Percentiles rank a stretch among this genome's conserved stretches.
These are phyloP conservation scores for Hymenoscyphus fraxineus DNA, from an alignment of 2,329 filamentous ascomycete genomes.

Conservation along the genomic window DNA sequence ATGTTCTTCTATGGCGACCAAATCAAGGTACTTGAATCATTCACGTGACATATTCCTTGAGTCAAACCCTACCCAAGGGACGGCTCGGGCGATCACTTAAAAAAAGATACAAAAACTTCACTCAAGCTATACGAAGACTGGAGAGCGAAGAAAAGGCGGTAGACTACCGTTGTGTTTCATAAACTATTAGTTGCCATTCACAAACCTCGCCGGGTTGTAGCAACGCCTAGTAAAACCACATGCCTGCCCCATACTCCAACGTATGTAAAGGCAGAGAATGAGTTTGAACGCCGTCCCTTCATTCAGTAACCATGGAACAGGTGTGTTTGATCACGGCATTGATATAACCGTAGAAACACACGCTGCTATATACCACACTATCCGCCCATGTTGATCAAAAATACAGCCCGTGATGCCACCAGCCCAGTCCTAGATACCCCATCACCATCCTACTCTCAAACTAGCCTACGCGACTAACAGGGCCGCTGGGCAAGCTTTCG, in stretches of 20 bases:
- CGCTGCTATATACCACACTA: neutral
- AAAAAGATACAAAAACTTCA: neutral
- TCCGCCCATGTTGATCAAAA: slow-evolving; percentile 5
- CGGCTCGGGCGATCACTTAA: neutral
- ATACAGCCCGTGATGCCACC: neutral
- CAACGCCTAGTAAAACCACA: slow-evolving; percentile 15
- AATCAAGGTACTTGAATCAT: neutral
- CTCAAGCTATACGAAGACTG: neutral
- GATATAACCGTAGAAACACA: neutral
- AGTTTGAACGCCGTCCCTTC: slow-evolving; percentile 11
- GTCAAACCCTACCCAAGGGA: neutral
- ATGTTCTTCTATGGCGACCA: neutral
- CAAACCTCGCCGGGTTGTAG: slow-evolving; percentile 23
- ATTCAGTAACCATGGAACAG: slow-evolving; percentile 4
- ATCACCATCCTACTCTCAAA: neutral
- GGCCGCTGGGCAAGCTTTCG: slow-evolving; percentile 41
- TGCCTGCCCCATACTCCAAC: slow-evolving; percentile 15
- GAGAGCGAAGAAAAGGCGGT: neutral
- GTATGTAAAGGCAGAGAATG: slow-evolving; percentile 10
- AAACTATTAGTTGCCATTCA: slow-evolving; percentile 17
- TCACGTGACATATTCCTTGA: neutral
- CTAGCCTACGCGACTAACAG: slow-evolving; percentile 22
- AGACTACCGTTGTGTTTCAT: slow-evolving; percentile 15
- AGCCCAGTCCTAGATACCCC: neutral
- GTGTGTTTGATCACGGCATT: neutral